A percentile compares a stretch with the other conserved stretches of the same genome.
Evolutionary conservation across 495 filamentous ascomycete species (phyloP).

Genomic region (Aspergillus incahuasiensis): DNA sequence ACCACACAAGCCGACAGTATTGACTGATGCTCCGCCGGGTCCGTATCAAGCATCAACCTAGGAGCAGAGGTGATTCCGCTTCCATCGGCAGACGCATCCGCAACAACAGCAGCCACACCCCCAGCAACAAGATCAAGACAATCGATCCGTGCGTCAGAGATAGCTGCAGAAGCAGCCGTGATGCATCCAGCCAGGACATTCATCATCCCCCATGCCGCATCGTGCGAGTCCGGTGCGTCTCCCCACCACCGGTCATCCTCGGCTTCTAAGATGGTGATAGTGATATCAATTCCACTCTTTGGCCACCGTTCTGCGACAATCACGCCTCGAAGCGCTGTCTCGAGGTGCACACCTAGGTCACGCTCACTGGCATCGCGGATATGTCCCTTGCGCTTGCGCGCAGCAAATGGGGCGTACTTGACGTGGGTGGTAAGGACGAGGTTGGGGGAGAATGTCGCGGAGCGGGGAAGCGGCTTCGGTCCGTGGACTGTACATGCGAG

Average conservation of each 20-base stretch:
- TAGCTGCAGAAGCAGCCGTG: constrained; percentile 89
- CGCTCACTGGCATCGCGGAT: constrained; percentile 81
- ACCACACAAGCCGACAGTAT: constrained; percentile 80
- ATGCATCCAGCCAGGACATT: constrained; percentile 88
- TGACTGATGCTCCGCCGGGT: constrained; percentile 66
- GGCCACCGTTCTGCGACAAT: constrained; percentile 93
- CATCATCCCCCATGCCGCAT: constrained; percentile 73
- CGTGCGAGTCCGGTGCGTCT: constrained; percentile 42
- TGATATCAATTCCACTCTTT: constrained; percentile 90
- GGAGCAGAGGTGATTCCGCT: constrained; percentile 28
- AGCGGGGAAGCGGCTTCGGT: constrained; percentile 83
- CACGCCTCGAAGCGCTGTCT: constrained; percentile 81
- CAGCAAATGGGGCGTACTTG: constrained; percentile 94
- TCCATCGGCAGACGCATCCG: constrained; percentile 32
- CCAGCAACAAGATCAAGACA: constrained; percentile 88
- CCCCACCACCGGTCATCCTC: constrained; percentile 69
- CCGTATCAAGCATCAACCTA: constrained; percentile 73
- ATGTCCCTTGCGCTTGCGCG: constrained; percentile 75
- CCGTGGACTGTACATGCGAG: constrained; percentile 90
- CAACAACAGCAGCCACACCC: constrained; percentile 79
- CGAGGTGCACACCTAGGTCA: constrained; percentile 85
- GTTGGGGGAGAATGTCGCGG: constrained; percentile 82
- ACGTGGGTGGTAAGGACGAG: constrained; percentile 86
- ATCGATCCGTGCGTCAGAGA: constrained; percentile 93
- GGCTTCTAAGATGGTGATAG: constrained; percentile 87